phyloP scores from a whole-genome alignment of 129 eudicot genomes.

The Ambrosia trifida region DNA sequence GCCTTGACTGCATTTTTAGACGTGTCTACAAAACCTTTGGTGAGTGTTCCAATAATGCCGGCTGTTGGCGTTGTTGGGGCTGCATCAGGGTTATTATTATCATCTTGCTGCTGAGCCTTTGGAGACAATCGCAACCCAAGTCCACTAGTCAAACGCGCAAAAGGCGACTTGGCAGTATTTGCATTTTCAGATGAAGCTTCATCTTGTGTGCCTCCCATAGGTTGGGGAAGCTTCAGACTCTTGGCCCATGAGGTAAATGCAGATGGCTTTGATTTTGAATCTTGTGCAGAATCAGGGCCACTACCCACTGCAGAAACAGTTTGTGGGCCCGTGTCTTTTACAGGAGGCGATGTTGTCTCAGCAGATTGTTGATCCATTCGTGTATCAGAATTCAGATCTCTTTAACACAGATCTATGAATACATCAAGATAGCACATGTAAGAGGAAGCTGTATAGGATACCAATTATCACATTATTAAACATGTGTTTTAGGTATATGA shows the following conservation, averaged over 20 bases:
- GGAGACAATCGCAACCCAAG: constrained; percentile 70
- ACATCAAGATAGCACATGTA: constrained; percentile 1
- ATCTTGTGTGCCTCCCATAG: constrained; percentile 49
- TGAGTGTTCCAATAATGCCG: constrained; percentile 74
- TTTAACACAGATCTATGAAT: constrained; percentile 25
- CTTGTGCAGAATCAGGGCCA: constrained; percentile 38
- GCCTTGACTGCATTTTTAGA: constrained; percentile 95
- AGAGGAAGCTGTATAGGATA: constrained; percentile 11
- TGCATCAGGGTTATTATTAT: constrained; percentile 53
- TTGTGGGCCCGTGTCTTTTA: constrained; percentile 37
- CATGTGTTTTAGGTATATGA: neutral
- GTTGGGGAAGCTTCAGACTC: constrained; percentile 69
- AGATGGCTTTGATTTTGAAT: constrained; percentile 53
- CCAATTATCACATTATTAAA: neutral
- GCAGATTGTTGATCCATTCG: constrained; percentile 55
- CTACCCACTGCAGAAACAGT: constrained; percentile 36
- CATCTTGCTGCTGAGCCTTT: constrained; percentile 56
- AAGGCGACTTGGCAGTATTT: constrained; percentile 45
- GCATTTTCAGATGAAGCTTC: constrained; percentile 49
- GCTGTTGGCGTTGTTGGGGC: constrained; percentile 56
- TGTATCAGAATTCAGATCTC: constrained; percentile 22
- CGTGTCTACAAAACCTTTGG: constrained; percentile 88
- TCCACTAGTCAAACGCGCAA: constrained; percentile 76
- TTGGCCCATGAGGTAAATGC: constrained; percentile 84
- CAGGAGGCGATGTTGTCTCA: constrained; percentile 43